Evolutionary conservation across 2,329 filamentous ascomycete species (phyloP).

Genomic region (Claviceps pazoutovae): DNA sequence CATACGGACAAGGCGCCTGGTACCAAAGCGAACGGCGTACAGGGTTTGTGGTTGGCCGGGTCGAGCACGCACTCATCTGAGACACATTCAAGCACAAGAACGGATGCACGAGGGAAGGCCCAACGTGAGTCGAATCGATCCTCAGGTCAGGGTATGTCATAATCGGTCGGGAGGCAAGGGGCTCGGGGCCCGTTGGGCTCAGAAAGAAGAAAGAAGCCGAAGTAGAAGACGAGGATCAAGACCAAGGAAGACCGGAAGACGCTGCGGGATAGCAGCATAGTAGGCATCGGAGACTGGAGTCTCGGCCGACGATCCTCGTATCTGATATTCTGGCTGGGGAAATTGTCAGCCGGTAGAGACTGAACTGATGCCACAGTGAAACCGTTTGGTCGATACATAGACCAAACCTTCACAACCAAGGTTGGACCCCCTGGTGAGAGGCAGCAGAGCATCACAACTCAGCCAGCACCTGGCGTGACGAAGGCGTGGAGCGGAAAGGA

Average conservation of each 20-base stretch:
- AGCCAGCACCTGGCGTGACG: not conserved
- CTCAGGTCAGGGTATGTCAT: not conserved
- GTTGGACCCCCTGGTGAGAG: not conserved
- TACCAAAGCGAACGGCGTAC: conserved; percentile 5
- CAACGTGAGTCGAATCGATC: not conserved
- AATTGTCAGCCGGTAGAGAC: not conserved
- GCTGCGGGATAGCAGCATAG: not conserved
- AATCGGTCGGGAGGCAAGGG: not conserved
- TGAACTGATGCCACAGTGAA: not conserved
- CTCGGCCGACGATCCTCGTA: not conserved
- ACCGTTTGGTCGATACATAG: not conserved
- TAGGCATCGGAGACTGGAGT: not conserved
- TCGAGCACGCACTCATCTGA: conserved; percentile 11
- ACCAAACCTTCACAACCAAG: not conserved
- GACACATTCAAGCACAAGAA: conserved; percentile 11
- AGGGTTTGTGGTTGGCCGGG: conserved; percentile 6
- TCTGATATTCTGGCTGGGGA: not conserved
- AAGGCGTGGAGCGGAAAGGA: not conserved
- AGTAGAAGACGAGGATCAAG: not conserved
- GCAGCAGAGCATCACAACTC: not conserved
- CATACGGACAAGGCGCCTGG: conserved; percentile 1
- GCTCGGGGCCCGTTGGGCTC: not conserved
- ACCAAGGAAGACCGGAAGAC: not conserved
- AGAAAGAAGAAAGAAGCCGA: not conserved
- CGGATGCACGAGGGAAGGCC: conserved; percentile 6